phyloP scores from a whole-genome alignment of 2,329 filamentous ascomycete species.

The Leptographium flavum region DNA sequence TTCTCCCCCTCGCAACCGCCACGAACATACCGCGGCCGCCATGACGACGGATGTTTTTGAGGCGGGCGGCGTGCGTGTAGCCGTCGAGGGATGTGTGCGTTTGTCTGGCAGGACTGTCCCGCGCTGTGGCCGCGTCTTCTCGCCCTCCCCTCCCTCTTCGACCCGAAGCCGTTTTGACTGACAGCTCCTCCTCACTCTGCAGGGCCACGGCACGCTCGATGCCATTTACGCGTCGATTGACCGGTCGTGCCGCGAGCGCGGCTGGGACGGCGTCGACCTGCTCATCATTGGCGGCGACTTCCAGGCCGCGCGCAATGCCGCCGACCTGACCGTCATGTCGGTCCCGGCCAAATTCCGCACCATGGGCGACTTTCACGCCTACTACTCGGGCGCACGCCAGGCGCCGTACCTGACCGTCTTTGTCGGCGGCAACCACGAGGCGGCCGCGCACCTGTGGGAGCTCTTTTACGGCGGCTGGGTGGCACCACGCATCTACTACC shows the following conservation, averaged over 20 bases:
- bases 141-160: neutral
- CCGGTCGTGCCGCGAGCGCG: conserved; percentile 51
- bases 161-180: neutral
- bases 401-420: conserved; percentile 89
- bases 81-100: conserved; percentile 74
- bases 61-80: conserved; percentile 51
- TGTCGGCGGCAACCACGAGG: conserved; percentile 90
- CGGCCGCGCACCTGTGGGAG: conserved; percentile 78
- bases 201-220: conserved; percentile 86
- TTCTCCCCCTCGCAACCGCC: neutral
- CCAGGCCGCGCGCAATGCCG: conserved; percentile 73
- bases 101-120: neutral
- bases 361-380: conserved; percentile 86
- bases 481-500: conserved; percentile 91
- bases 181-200: neutral
- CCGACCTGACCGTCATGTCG: conserved; percentile 78
- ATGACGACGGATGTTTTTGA: conserved; percentile 22
- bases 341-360: conserved; percentile 77
- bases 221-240: conserved; percentile 76
- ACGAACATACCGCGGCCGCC: neutral
- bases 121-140: neutral
- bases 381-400: conserved; percentile 64
- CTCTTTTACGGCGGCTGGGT: conserved; percentile 96
- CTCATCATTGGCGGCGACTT: conserved; percentile 96
- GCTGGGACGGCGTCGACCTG: conserved; percentile 73